Conservation (phyloP, 371 early-diverging fungal genomes). For the Syncephalastrum racemosum region DNA sequence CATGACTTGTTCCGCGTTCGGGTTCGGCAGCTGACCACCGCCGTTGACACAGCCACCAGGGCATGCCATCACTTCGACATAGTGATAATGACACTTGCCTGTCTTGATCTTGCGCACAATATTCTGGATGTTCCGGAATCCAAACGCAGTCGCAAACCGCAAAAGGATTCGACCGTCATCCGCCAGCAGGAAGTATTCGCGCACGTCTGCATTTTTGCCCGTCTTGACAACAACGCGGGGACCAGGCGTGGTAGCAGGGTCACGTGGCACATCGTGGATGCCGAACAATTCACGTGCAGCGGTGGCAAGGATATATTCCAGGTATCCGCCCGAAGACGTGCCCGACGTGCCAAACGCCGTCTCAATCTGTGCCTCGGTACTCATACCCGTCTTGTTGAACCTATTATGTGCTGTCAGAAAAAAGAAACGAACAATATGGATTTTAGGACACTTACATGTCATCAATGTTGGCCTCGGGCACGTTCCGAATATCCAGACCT, state of each 20-base stretch:
- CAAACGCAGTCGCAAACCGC: constrained; percentile 86
- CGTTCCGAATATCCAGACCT: constrained; percentile 38
- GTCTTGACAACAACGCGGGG: constrained; percentile 53
- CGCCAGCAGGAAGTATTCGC: constrained; percentile 61
- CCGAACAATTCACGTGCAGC: constrained; percentile 81
- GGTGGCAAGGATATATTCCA: constrained; percentile 82
- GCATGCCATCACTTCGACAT: constrained; percentile 97
- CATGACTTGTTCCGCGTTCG: constrained; percentile 38
- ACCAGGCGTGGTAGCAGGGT: constrained; percentile 13
- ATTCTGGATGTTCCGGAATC: constrained; percentile 97
- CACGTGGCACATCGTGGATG: constrained; percentile 48
- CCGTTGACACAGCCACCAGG: constrained; percentile 93
- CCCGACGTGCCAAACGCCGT: constrained; percentile 67
- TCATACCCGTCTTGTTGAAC: constrained; percentile 47
- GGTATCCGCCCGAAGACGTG: constrained; percentile 87
- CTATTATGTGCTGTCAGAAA: background rate
- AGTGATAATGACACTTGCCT: constrained; percentile 74
- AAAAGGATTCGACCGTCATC: constrained; percentile 56
- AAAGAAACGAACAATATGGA: background rate
- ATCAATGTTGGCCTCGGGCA: constrained; percentile 57
- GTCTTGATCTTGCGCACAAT: constrained; percentile 84
- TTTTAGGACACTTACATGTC: constrained; percentile 30
- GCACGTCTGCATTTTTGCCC: constrained; percentile 84
- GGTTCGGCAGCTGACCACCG: constrained; percentile 77
- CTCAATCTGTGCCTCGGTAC: constrained; percentile 37